phyloP scores from a whole-genome alignment of 2,329 filamentous ascomycete genomes.

The Ophiocordyceps sinensis region DNA sequence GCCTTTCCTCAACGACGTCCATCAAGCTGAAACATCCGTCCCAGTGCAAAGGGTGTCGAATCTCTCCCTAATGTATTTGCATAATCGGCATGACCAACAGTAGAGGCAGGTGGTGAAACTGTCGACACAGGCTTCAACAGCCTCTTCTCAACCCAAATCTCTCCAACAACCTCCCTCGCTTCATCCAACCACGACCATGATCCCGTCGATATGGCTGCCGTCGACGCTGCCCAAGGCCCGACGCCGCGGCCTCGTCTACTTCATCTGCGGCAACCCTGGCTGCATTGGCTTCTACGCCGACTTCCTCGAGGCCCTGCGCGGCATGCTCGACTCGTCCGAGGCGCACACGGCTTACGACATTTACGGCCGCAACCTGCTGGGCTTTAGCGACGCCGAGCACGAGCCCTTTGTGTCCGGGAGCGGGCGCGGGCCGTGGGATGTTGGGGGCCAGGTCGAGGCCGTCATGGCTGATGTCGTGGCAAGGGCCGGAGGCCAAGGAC shows the following conservation, averaged over 20 bases:
- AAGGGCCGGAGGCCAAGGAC: constrained; percentile 4
- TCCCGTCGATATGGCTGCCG: constrained; percentile 14
- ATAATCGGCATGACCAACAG: too few species aligned
- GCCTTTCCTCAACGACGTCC: too few species aligned
- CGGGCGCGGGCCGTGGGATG: constrained; percentile 27
- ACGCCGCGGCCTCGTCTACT: constrained; percentile 44
- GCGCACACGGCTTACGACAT: constrained; percentile 31
- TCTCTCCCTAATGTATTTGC: too few species aligned
- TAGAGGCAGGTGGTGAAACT: too few species aligned
- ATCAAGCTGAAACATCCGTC: too few species aligned
- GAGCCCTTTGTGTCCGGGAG: constrained; percentile 21
- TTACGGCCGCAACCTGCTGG: constrained; percentile 41
- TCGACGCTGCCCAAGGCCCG: constrained; percentile 9
- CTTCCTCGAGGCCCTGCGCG: constrained; percentile 46
- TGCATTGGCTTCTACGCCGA: constrained; percentile 58
- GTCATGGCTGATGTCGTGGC: constrained; percentile 23
- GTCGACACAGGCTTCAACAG: too few species aligned
- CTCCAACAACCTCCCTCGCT: not conserved
- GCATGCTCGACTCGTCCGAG: constrained; percentile 30
- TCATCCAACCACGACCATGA: constrained; percentile 5
- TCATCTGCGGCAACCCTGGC: constrained; percentile 65
- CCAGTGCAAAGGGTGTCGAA: too few species aligned
- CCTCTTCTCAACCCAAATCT: too few species aligned
- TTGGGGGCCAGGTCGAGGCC: constrained; percentile 38
- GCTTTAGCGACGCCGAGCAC: constrained; percentile 41